Percentiles rank a stretch among this genome's conserved stretches.
These are phyloP conservation scores for Miscanthus sacchariflorus DNA, from an alignment of 202 grass and related monocot species.

Conservation along the genomic window DNA sequence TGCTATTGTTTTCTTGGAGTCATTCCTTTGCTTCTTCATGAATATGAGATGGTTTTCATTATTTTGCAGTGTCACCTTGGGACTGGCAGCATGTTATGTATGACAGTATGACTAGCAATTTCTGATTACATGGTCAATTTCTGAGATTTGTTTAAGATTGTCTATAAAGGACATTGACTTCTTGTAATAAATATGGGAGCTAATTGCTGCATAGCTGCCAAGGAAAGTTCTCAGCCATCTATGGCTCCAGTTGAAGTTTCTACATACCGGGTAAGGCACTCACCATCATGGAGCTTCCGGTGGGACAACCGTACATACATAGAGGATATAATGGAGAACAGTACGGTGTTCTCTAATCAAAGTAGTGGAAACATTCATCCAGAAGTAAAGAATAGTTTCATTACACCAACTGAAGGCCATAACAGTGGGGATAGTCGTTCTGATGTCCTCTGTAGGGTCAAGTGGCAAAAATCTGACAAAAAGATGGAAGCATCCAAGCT, in stretches of 20 bases:
- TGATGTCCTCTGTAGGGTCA: constrained; percentile 50
- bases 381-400: constrained; percentile 80
- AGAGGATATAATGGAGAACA: constrained; percentile 84
- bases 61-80: constrained; percentile 35
- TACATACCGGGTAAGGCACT: constrained; percentile 75
- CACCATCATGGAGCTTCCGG: constrained; percentile 87
- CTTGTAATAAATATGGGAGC: constrained; percentile 67
- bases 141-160: constrained; percentile 32
- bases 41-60: constrained; percentile 22
- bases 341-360: constrained; percentile 63
- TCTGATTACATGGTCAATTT: constrained; percentile 34
- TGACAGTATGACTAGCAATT: constrained; percentile 1
- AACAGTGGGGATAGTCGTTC: constrained; percentile 36
- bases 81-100: constrained; percentile 21
- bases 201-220: constrained; percentile 87
- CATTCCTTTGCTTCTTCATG: constrained; percentile 6
- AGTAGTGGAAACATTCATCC: constrained; percentile 65
- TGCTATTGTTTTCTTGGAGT: constrained; percentile 7
- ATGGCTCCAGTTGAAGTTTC: constrained; percentile 67
- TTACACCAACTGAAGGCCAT: constrained; percentile 66
- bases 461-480: constrained; percentile 58
- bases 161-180: constrained; percentile 29
- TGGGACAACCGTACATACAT: constrained; percentile 97
- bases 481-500: constrained; percentile 52
- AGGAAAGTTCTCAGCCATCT: constrained; percentile 63